These are phyloP conservation scores for Corylus americana DNA, from an alignment of 306 rosid genomes.

Conservation along the genomic window DNA sequence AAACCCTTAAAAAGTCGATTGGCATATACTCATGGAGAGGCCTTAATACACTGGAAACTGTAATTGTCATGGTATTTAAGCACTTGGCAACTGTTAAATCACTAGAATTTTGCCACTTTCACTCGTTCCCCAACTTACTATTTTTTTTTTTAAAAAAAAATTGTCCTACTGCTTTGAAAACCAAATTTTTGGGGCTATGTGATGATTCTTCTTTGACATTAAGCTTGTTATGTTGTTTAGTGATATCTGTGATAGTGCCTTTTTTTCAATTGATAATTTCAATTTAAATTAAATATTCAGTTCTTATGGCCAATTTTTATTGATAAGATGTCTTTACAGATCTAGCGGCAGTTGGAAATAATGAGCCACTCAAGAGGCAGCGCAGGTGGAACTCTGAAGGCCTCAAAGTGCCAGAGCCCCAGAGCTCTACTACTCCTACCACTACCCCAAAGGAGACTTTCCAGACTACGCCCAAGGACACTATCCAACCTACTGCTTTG, in stretches of 20 bases:
- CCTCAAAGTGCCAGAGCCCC: conserved; percentile 60
- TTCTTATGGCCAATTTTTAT: conserved; percentile 9
- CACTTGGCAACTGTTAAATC: not conserved
- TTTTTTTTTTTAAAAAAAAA: not conserved
- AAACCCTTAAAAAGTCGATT: not conserved
- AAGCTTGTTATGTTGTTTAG: not conserved
- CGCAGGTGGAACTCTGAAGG: conserved; percentile 86
- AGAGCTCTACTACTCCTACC: conserved; percentile 46
- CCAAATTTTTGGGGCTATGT: not conserved
- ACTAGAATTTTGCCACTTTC: not conserved
- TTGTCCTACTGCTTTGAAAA: not conserved
- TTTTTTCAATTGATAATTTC: not conserved
- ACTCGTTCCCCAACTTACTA: not conserved
- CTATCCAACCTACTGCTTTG: conserved; percentile 35
- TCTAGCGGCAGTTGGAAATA: conserved; percentile 56
- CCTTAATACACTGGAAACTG: not conserved
- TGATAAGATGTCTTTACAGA: conserved; percentile 40
- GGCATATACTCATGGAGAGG: not conserved
- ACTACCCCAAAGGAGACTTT: conserved; percentile 59
- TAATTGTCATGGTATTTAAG: not conserved
- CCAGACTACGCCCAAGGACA: conserved; percentile 62
- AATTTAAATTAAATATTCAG: not conserved
- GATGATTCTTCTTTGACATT: too few relatives aligned
- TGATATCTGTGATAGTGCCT: not conserved
- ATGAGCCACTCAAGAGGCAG: conserved; percentile 82